Evolutionary conservation across 305 asterid genomes (phyloP).

Genomic region (Withania somnifera): DNA sequence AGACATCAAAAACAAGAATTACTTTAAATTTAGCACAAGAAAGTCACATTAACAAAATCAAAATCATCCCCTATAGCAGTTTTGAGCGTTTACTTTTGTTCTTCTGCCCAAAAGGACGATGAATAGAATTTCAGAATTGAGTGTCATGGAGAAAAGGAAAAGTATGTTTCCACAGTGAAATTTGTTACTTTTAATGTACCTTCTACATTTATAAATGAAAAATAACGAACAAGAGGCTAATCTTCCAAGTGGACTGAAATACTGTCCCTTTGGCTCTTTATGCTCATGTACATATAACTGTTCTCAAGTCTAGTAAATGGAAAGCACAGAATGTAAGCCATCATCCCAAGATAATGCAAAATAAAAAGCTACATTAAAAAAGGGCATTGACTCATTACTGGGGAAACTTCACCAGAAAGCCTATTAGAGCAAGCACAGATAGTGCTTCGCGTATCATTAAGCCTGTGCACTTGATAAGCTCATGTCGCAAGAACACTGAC

Average conservation of each 20-base stretch:
- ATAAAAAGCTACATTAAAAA: not conserved
- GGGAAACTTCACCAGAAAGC: not conserved
- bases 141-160: not conserved
- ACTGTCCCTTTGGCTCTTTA: not conserved
- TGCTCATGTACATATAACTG: not conserved
- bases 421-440: not conserved
- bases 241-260: not conserved
- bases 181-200: not conserved
- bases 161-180: not conserved
- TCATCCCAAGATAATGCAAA: not conserved
- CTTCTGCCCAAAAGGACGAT: not conserved
- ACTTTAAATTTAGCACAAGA: too few species aligned
- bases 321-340: not conserved
- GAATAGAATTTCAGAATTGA: not conserved
- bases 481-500: not conserved
- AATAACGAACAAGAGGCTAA: not conserved
- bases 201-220: not conserved
- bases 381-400: not conserved
- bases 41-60: not conserved
- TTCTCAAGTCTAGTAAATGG: not conserved
- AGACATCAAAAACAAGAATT: too few species aligned
- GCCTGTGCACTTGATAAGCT: not conserved
- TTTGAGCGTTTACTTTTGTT: too few species aligned
- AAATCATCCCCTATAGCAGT: too few species aligned
- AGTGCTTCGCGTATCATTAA: not conserved